Base-by-base conservation (phyloP, 352 stramenopile genomes). In the Phytophthora colocasiae region DNA sequence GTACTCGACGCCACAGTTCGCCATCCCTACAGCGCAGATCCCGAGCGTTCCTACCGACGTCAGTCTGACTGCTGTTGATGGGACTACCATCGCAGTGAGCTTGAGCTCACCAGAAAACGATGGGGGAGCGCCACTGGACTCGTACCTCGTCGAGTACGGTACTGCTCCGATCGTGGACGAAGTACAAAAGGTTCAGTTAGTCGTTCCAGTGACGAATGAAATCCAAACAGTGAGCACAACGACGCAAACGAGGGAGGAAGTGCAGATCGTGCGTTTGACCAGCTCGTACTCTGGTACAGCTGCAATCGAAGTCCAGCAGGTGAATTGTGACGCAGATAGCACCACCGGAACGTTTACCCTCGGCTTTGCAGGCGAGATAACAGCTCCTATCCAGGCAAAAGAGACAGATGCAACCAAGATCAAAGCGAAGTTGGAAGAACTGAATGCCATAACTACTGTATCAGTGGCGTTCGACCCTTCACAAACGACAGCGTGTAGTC, bases 81-180 rank as follows among this genome's bases (percentile, higher is more conserved):
- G 90, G 11, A 95, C 90, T 10, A 97, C 87, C 1, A 67, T 99
- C 0, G 76, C 81, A 3, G 80, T 99, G 12, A 61, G 63, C 2
- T 76, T 99, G 27, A 72, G 75, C 32, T 78, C 82, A 5, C 92
- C 96, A 14, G 65, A 83, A 40, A 90, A 90, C 46, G 90, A 97
- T 57, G 95, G 96, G 22, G 96, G 95, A 4, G 68, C 87, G 6
- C 66, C 80, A 0, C 51, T 99, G 7, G 89, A 97, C 52, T 88
- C 91, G 7, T 99, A 98, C 53, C 80, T 80, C 32, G 88, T 99
- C 8, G 95, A 99, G 69, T 98, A 91, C 54, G 91, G 89, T 2
- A 82, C 76, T 0, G 81, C 31, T 27, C 83, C 90, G 14, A 94
- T 98, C 58, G 62, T 81, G 17, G 87, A 96, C 49, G 87, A 96